Evolutionary conservation across 176 grass and related monocot species (phyloP).

Genomic region (Musa troglodytarum): DNA sequence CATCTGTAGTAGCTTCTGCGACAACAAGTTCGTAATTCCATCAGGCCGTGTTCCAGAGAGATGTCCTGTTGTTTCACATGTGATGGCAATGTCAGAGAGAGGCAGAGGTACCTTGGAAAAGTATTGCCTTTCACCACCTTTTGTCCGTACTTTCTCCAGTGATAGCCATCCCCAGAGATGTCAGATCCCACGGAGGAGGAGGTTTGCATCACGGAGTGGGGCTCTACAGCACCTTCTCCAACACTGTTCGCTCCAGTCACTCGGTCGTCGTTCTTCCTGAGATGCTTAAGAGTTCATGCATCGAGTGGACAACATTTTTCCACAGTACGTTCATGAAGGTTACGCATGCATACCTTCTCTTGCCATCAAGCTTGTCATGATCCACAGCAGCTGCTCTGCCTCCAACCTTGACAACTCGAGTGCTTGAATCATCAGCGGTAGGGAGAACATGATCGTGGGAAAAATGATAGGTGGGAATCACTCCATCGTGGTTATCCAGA

Average conservation of each 20-base stretch:
- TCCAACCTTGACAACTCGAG: neutral
- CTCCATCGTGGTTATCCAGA: neutral
- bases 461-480: no score
- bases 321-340: no score
- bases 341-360: neutral
- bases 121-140: slow-evolving; percentile 13
- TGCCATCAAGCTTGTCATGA: neutral
- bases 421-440: neutral
- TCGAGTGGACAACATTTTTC: neutral
- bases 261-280: slow-evolving; percentile 6
- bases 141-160: slow-evolving; percentile 16
- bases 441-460: no score
- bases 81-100: neutral
- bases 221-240: neutral
- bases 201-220: neutral
- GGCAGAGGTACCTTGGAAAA: slow-evolving; percentile 6
- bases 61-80: no score
- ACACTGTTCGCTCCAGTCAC: neutral
- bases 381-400: neutral
- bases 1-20: slow-evolving; percentile 20
- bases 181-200: neutral
- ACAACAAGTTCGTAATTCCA: no score
- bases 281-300: neutral
- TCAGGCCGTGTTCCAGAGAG: no score
- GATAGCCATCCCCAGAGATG: slow-evolving; percentile 11